Evolutionary conservation across 345 rosid genomes (phyloP).

Genomic region (Hibiscus syriacus): DNA sequence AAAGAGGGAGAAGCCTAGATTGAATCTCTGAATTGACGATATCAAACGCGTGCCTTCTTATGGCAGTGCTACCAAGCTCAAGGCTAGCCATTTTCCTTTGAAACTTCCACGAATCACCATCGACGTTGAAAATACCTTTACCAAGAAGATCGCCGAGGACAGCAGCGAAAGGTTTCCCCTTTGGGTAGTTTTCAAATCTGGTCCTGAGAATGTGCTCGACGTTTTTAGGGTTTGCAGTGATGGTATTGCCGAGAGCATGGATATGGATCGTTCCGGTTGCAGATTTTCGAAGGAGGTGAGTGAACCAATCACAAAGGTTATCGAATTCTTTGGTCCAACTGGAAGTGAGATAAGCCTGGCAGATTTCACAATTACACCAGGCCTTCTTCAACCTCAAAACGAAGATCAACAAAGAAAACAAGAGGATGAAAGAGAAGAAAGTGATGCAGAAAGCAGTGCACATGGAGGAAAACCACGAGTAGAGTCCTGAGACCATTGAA

Average conservation of each 20-base stretch:
- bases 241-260: slow-evolving; percentile 38
- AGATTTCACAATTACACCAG: slow-evolving; percentile 33
- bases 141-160: slow-evolving; percentile 66
- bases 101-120: slow-evolving; percentile 57
- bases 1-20: slow-evolving; percentile 33
- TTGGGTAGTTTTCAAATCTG: slow-evolving; percentile 57
- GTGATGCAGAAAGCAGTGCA: slow-evolving; percentile 12
- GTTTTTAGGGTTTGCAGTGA: slow-evolving; percentile 47
- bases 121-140: slow-evolving; percentile 55
- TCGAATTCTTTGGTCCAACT: slow-evolving; percentile 31
- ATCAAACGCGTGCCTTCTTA: slow-evolving; percentile 38
- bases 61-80: slow-evolving; percentile 45
- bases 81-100: slow-evolving; percentile 59
- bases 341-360: slow-evolving; percentile 22
- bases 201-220: slow-evolving; percentile 57
- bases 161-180: slow-evolving; percentile 50
- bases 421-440: slow-evolving; percentile 26
- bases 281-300: slow-evolving; percentile 28
- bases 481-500: too few species aligned
- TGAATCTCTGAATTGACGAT: slow-evolving; percentile 33
- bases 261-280: slow-evolving; percentile 33
- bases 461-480: slow-evolving; percentile 17
- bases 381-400: slow-evolving; percentile 22
- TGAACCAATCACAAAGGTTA: slow-evolving; percentile 42
- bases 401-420: slow-evolving; percentile 23